These are phyloP conservation scores for Chytriomyces sp. DNA, from an alignment of 192 early-diverging fungal genomes.

Conservation along the genomic window DNA sequence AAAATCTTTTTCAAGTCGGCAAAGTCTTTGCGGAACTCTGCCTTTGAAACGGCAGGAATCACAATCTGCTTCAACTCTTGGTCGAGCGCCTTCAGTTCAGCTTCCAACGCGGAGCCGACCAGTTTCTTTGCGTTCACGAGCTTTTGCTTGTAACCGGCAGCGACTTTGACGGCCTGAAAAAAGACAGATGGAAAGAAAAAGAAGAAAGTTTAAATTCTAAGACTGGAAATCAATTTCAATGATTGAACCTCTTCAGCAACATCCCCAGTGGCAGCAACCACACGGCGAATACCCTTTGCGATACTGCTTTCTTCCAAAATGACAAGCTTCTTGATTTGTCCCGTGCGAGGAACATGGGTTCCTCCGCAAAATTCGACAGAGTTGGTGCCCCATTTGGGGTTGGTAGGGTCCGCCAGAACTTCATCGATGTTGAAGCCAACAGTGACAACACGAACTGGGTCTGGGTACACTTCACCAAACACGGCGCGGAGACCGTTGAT, in stretches of 20 bases:
- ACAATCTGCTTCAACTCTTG: slow-evolving; percentile 79
- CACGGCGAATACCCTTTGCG: slow-evolving; percentile 95
- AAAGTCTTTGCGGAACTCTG: slow-evolving; percentile 72
- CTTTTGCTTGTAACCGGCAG: slow-evolving; percentile 71
- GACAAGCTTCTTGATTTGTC: slow-evolving; percentile 84
- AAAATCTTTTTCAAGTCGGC: slow-evolving; percentile 79
- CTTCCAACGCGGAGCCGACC: slow-evolving; percentile 68
- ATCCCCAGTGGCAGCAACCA: slow-evolving; percentile 92
- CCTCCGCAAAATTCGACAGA: slow-evolving; percentile 98
- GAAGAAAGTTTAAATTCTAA: not conserved
- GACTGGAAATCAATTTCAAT: not conserved
- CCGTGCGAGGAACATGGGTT: slow-evolving; percentile 89
- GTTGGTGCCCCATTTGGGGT: slow-evolving; percentile 79
- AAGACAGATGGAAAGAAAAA: not conserved
- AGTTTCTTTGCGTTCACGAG: slow-evolving; percentile 66
- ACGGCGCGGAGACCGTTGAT: slow-evolving; percentile 95
- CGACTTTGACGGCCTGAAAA: slow-evolving; percentile 63
- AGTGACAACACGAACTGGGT: slow-evolving; percentile 95
- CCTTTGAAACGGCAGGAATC: slow-evolving; percentile 82
- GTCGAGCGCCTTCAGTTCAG: slow-evolving; percentile 75
- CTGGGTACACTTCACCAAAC: slow-evolving; percentile 96
- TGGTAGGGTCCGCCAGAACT: slow-evolving; percentile 77
- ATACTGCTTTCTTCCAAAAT: slow-evolving; percentile 90
- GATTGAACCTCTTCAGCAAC: slow-evolving; percentile 68
- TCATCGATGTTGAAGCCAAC: slow-evolving; percentile 88